These are phyloP conservation scores for Calycina marina DNA, from an alignment of 2,329 filamentous ascomycete genomes.

Conservation along the genomic window DNA sequence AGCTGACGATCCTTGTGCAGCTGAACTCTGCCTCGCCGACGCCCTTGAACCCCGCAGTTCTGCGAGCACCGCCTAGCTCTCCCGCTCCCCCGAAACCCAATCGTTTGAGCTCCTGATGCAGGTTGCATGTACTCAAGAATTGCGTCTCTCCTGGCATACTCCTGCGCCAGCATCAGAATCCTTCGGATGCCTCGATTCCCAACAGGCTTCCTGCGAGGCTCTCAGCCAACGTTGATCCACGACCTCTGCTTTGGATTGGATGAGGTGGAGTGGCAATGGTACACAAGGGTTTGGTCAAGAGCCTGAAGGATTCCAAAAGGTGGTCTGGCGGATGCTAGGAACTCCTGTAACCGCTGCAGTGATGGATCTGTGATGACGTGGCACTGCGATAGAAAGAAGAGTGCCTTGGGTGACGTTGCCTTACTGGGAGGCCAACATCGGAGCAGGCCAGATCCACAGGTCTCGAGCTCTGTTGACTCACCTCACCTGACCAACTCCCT, in stretches of 20 bases:
- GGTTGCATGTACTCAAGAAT: background rate
- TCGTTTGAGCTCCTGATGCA: conserved; percentile 1
- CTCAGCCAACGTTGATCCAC: conserved; percentile 1
- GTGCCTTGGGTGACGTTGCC: background rate
- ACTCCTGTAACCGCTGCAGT: conserved; percentile 2
- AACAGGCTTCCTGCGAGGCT: conserved; percentile 2
- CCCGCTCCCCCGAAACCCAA: conserved; percentile 2
- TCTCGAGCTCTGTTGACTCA: background rate
- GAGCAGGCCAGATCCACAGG: conserved; percentile 1
- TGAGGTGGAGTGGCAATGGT: conserved; percentile 2
- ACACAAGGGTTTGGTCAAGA: conserved; percentile 3
- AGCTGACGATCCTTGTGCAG: conserved; percentile 4
- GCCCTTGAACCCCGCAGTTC: conserved; percentile 1
- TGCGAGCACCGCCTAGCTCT: conserved; percentile 3
- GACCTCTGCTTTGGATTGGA: conserved; percentile 2
- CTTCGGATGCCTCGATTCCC: conserved; percentile 1
- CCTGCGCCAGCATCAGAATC: conserved; percentile 2
- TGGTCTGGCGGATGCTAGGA: conserved; percentile 2
- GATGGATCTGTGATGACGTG: conserved; percentile 4
- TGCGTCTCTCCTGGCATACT: conserved; percentile 2
- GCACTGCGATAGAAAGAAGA: conserved; percentile 2
- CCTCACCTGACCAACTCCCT: background rate
- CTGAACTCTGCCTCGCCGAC: conserved; percentile 3
- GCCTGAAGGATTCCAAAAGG: background rate
- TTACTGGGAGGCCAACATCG: background rate